Evolutionary conservation across 306 rosid species (phyloP).

Genomic region (Quillaja saponaria): DNA sequence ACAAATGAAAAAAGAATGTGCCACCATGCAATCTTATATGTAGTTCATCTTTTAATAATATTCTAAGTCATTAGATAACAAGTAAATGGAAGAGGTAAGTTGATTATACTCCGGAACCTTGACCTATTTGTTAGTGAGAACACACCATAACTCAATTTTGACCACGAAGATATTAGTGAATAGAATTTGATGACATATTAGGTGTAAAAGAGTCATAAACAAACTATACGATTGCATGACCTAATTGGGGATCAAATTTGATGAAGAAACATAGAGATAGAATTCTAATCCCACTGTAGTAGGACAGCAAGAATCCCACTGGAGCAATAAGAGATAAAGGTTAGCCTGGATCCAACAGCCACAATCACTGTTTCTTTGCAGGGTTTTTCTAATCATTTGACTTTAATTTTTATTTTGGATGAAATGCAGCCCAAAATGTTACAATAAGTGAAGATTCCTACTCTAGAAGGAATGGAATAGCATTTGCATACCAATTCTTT

Average conservation of each 20-base stretch:
- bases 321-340: slow-evolving; percentile 7
- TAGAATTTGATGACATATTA: slow-evolving; percentile 6
- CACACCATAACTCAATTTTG: slow-evolving; percentile 1
- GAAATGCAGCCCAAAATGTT: slow-evolving; percentile 4
- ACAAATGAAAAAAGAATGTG: not conserved
- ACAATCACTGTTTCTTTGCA: too few relatives aligned
- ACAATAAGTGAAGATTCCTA: not conserved
- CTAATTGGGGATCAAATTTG: slow-evolving; percentile 13
- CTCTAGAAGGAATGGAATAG: slow-evolving; percentile 2
- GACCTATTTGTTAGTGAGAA: slow-evolving; percentile 19
- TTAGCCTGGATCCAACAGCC: not conserved
- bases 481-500: slow-evolving; percentile 78
- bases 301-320: not conserved
- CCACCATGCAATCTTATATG: not conserved
- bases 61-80: slow-evolving; percentile 9
- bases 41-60: not conserved
- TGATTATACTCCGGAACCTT: slow-evolving; percentile 14
- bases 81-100: not conserved
- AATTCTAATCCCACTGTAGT: slow-evolving; percentile 11
- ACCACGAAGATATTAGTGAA: not conserved
- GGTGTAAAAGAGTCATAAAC: slow-evolving; percentile 17
- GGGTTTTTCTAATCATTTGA: too few relatives aligned
- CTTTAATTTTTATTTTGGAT: slow-evolving; percentile 19
- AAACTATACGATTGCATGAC: slow-evolving; percentile 14
- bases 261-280: not conserved